Conservation (phyloP, 2,329 filamentous ascomycete species). For the Paraphoma chrysanthemicola region DNA sequence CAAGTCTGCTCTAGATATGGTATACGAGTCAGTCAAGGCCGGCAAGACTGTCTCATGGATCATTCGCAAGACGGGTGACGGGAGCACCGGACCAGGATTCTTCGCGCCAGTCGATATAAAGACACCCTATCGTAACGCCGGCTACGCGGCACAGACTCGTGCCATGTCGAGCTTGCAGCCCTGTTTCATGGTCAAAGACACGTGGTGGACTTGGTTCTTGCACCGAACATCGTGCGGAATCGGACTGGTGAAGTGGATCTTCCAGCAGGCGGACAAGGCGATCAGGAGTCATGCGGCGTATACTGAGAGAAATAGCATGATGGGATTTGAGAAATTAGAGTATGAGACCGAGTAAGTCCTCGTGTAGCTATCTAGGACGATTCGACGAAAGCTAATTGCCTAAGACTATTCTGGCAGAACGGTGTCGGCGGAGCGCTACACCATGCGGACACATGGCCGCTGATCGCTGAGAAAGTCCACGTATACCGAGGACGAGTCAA, state of each 20-base stretch:
- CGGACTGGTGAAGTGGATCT: conserved; percentile 10
- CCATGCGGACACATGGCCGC: conserved; percentile 29
- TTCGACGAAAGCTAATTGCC: not conserved
- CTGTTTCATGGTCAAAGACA: conserved; percentile 1
- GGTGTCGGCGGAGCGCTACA: conserved; percentile 29
- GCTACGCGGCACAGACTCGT: conserved; percentile 10
- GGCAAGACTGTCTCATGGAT: conserved; percentile 46
- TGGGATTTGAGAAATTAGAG: conserved; percentile 24
- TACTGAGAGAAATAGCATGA: conserved; percentile 20
- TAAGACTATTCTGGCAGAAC: conserved; percentile 26
- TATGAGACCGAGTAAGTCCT: conserved; percentile 12
- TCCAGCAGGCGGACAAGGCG: conserved; percentile 1
- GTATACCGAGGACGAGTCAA: conserved; percentile 27
- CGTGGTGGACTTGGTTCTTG: conserved; percentile 19
- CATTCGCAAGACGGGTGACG: conserved; percentile 28
- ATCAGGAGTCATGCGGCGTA: conserved; percentile 11
- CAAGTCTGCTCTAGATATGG: conserved; percentile 50
- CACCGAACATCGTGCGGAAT: conserved; percentile 13
- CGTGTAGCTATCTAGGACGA: too few species aligned
- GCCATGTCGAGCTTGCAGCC: conserved; percentile 17
- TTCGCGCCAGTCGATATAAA: conserved; percentile 23
- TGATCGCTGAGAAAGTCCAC: conserved; percentile 30
- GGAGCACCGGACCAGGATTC: conserved; percentile 34
- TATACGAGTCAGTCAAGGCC: conserved; percentile 43
- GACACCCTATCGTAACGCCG: conserved; percentile 7